phyloP scores from a whole-genome alignment of 106 monocot species.

The Narthecium ossifragum region DNA sequence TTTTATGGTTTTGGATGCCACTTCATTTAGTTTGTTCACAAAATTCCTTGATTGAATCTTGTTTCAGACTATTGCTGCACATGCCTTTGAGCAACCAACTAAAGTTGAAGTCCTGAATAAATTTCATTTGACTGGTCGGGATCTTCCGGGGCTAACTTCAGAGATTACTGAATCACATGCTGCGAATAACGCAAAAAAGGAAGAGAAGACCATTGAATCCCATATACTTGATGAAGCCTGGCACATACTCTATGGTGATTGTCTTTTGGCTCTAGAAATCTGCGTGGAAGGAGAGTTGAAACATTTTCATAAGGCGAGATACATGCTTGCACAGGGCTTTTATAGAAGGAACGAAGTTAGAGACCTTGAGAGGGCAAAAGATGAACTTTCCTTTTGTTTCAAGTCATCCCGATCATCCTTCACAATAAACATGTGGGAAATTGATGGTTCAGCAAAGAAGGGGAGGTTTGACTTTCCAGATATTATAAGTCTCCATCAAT shows the following conservation, averaged over 20 bases:
- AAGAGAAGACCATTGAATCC: constrained; percentile 23
- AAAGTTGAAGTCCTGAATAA: constrained; percentile 46
- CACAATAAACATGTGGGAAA: constrained; percentile 99
- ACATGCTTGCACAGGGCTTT: constrained; percentile 75
- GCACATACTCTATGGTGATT: constrained; percentile 81
- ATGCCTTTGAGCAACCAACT: constrained; percentile 55
- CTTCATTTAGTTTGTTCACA: not conserved
- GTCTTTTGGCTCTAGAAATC: constrained; percentile 58
- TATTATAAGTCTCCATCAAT: too few relatives aligned
- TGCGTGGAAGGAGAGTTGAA: constrained; percentile 96
- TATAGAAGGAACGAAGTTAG: constrained; percentile 56
- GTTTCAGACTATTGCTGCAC: constrained; percentile 59
- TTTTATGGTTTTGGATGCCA: not conserved
- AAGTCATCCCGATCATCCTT: constrained; percentile 87
- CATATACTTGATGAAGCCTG: constrained; percentile 64
- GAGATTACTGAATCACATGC: constrained; percentile 16
- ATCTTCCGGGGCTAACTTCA: constrained; percentile 19
- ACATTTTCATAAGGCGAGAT: constrained; percentile 95
- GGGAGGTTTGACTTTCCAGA: constrained; percentile 36
- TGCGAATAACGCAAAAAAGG: constrained; percentile 23
- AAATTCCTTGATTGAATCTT: not conserved
- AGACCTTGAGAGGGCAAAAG: constrained; percentile 80
- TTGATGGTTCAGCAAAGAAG: constrained; percentile 77
- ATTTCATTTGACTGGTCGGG: constrained; percentile 37
- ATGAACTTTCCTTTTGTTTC: constrained; percentile 97